Evolutionary conservation across 805 yeast genomes (phyloP).

Genomic region (Candida pseudoglaebosa): DNA sequence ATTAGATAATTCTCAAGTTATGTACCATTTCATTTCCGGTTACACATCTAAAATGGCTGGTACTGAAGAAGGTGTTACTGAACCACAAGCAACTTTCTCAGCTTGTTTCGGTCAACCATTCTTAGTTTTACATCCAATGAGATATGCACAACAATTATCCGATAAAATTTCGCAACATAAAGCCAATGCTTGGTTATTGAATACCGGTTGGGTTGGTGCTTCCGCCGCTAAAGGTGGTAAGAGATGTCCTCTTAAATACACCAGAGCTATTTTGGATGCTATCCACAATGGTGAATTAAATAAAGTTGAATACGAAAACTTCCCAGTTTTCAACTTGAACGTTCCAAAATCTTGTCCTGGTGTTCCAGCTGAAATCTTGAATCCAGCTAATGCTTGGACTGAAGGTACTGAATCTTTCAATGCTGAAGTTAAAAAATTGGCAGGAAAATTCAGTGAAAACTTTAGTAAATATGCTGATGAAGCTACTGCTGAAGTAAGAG

Average conservation of each 20-base stretch:
- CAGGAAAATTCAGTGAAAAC: constrained; percentile 76
- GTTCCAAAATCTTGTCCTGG: constrained; percentile 79
- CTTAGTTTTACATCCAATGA: constrained; percentile 96
- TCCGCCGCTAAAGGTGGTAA: constrained; percentile 91
- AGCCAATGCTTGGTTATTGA: constrained; percentile 92
- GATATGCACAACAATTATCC: constrained; percentile 92
- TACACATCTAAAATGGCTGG: constrained; percentile 99
- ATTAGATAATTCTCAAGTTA: constrained; percentile 90
- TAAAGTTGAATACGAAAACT: constrained; percentile 74
- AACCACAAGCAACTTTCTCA: constrained; percentile 96
- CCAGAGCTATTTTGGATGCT: constrained; percentile 92
- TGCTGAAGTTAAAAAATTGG: constrained; percentile 54
- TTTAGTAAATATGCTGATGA: constrained; percentile 78
- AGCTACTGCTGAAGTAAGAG: constrained; percentile 80
- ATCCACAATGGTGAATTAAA: constrained; percentile 88
- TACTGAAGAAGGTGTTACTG: constrained; percentile 97
- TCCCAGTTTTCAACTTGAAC: constrained; percentile 82
- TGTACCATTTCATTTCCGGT: constrained; percentile 98
- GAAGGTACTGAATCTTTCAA: constrained; percentile 37
- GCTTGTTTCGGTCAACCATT: constrained; percentile 99
- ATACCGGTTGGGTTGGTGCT: constrained; percentile 98
- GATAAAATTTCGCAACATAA: constrained; percentile 86
- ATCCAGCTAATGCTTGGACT: constrained; percentile 82
- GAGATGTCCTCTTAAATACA: constrained; percentile 96
- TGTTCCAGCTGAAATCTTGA: constrained; percentile 81